These are phyloP conservation scores for Diatrype stigma DNA, from an alignment of 2,329 filamentous ascomycete genomes.

Conservation along the genomic window DNA sequence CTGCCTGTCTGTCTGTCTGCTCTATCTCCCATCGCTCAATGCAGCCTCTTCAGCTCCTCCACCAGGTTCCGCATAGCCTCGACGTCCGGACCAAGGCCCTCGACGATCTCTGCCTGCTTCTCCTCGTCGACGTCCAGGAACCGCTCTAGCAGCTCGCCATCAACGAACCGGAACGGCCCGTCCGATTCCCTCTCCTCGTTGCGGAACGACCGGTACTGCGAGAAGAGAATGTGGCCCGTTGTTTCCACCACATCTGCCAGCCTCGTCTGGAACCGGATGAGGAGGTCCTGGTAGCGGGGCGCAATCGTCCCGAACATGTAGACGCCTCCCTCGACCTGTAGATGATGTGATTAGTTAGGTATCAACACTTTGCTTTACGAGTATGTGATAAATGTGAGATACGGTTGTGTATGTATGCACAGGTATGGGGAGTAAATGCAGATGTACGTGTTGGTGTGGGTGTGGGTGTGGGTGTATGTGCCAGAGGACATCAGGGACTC, in stretches of 20 bases:
- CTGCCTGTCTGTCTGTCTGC: neutral
- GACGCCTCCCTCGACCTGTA: constrained; percentile 80
- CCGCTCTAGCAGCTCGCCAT: constrained; percentile 84
- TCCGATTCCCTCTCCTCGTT: constrained; percentile 66
- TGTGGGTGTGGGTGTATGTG: neutral
- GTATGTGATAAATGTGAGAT: no score
- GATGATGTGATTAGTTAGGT: constrained; percentile 15
- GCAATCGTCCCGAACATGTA: constrained; percentile 84
- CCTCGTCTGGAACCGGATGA: constrained; percentile 74
- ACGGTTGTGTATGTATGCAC: neutral
- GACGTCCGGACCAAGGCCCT: constrained; percentile 56
- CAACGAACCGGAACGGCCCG: constrained; percentile 81
- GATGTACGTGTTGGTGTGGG: neutral
- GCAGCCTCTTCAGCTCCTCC: constrained; percentile 59
- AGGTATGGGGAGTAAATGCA: neutral
- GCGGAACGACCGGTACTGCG: constrained; percentile 75
- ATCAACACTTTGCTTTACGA: no score
- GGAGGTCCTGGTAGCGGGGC: constrained; percentile 66
- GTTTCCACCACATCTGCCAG: constrained; percentile 64
- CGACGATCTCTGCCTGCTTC: constrained; percentile 48
- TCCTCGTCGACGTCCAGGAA: constrained; percentile 70
- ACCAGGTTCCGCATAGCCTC: constrained; percentile 59
- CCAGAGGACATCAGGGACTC: constrained; percentile 33
- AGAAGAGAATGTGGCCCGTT: constrained; percentile 72
- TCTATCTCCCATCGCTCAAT: constrained; percentile 32